These are phyloP conservation scores for Chaetomium sp. DNA, from an alignment of 2,329 filamentous ascomycete genomes.

Conservation along the genomic window DNA sequence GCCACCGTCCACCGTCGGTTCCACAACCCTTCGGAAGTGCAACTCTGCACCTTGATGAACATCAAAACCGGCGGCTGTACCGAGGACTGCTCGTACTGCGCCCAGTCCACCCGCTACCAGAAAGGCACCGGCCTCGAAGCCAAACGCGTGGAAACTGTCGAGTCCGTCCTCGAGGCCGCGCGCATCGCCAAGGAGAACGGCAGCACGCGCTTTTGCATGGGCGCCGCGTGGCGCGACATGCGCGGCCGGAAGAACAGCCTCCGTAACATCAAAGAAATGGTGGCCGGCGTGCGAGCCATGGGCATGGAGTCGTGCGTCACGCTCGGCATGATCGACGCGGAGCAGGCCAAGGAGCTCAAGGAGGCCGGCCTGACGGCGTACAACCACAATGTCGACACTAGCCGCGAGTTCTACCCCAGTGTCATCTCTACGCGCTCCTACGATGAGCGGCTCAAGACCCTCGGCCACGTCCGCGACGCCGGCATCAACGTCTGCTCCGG, in stretches of 20 bases:
- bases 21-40: slow-evolving; percentile 79
- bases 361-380: slow-evolving; percentile 85
- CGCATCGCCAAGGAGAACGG: slow-evolving; percentile 78
- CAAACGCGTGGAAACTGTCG: slow-evolving; percentile 76
- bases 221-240: slow-evolving; percentile 93
- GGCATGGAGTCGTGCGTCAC: slow-evolving; percentile 95
- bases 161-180: slow-evolving; percentile 78
- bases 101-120: slow-evolving; percentile 79
- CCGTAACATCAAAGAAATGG: slow-evolving; percentile 84
- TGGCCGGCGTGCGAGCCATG: slow-evolving; percentile 75
- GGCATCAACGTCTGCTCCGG: slow-evolving; percentile 90
- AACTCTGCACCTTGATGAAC: slow-evolving; percentile 94
- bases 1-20: slow-evolving; percentile 79
- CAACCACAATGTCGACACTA: slow-evolving; percentile 93
- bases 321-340: slow-evolving; percentile 83
- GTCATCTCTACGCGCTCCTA: slow-evolving; percentile 86
- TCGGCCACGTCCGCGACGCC: slow-evolving; percentile 78
- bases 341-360: slow-evolving; percentile 80
- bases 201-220: slow-evolving; percentile 93
- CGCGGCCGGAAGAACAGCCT: slow-evolving; percentile 81
- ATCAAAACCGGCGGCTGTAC: slow-evolving; percentile 93
- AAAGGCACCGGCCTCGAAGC: slow-evolving; percentile 78
- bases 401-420: slow-evolving; percentile 82
- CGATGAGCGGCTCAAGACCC: slow-evolving; percentile 80
- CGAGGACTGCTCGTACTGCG: slow-evolving; percentile 92